These are phyloP conservation scores for Nakazawaea wickerhamii DNA, from an alignment of 805 yeast genomes.

Conservation along the genomic window DNA sequence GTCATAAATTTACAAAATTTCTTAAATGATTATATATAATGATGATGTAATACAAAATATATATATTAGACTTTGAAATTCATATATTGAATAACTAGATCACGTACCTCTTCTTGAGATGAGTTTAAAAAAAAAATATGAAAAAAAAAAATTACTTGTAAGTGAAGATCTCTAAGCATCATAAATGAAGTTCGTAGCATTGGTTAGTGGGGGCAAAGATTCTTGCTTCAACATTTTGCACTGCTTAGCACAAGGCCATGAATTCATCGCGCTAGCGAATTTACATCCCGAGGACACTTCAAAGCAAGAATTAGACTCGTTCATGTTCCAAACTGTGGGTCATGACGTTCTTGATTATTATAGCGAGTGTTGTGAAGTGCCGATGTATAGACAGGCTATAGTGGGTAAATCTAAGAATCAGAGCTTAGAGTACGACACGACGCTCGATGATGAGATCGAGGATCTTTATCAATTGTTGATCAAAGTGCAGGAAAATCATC, in stretches of 20 bases:
- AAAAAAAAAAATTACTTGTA: neutral
- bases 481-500: slow-evolving; percentile 45
- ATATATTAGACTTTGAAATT: neutral
- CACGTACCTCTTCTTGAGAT: too few relatives aligned
- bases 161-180: neutral
- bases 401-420: slow-evolving; percentile 59
- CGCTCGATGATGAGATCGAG: slow-evolving; percentile 81
- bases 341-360: slow-evolving; percentile 68
- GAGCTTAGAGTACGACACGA: slow-evolving; percentile 60
- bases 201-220: slow-evolving; percentile 95
- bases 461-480: slow-evolving; percentile 57
- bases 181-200: slow-evolving; percentile 83
- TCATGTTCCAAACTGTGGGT: slow-evolving; percentile 98
- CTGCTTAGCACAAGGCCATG: slow-evolving; percentile 82
- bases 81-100: too few relatives aligned
- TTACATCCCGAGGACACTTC: slow-evolving; percentile 51
- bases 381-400: slow-evolving; percentile 69
- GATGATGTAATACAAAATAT: too few relatives aligned
- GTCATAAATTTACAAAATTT: slow-evolving; percentile 40
- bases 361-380: slow-evolving; percentile 67
- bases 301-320: slow-evolving; percentile 78
- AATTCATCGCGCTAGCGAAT: slow-evolving; percentile 79
- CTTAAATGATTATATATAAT: slow-evolving; percentile 26
- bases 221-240: slow-evolving; percentile 87
- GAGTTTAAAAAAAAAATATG: neutral